Evolutionary conservation across 441 rosid genomes (phyloP), one percentile per base, ranked within the genome.

Genomic region (Francoa sonchifolia): DNA sequence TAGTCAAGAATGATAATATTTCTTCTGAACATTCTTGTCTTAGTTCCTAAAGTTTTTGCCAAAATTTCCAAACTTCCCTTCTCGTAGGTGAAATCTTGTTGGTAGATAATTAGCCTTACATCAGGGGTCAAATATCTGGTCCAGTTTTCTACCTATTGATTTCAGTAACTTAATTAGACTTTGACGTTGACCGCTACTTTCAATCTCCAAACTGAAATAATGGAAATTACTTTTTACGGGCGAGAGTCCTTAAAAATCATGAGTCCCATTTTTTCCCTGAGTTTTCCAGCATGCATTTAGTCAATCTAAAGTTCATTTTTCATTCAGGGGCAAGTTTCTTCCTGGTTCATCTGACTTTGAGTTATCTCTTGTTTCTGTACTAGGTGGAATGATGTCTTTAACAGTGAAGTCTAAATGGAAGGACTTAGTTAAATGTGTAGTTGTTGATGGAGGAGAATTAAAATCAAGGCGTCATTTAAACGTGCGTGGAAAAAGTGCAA

Each of bases 361-460:
- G 34, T 41, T 45, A 1, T 21, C 34, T 39, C 39, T 26, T 47
- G 6, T 50, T 17, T 28, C 29, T 51, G 29, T 62, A 35, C 4
- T 47, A 88, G 97, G 95, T 77, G 97, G 95, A 66, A 89, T 89
- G 97, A 84, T 89, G 95, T 84, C 95, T 0, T 54, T 89, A 39
- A 78, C 74, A 56, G 97, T 89, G 54, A 84, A 67, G 65, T 63
- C 79, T 14, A 89, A 89, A 86, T 71, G 85, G 17, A 39, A 48
- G 4, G 95, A 89, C 54, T 14, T 54, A 47, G 95, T 84, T 39
- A 79, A 75, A 40, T 89, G 95, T 50, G 65, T 59, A 3, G 95
- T 81, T 12, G 60, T 84, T 48, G 97, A 89, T 29, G 90, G 94
- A 6, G 97, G 97, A 33, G 97, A 89, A 67, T 65, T 89, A 52